Percentiles rank a stretch among this genome's conserved stretches.
phyloP scores from a whole-genome alignment of 2,329 filamentous ascomycete genomes.

The Dothideomycetidae sp. region DNA sequence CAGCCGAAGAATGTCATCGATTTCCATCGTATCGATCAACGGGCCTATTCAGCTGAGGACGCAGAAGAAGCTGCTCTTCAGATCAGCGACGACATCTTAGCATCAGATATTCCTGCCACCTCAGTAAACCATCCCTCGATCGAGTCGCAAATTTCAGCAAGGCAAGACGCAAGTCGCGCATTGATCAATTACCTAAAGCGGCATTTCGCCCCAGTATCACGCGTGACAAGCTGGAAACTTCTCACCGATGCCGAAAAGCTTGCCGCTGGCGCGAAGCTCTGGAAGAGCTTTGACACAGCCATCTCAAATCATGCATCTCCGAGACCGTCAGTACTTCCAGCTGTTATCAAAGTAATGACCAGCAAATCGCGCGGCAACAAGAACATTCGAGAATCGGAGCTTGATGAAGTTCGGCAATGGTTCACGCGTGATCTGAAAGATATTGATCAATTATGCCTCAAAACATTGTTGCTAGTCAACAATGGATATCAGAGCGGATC shows the following conservation, averaged over 20 bases:
- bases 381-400: slow-evolving; percentile 1
- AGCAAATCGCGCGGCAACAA: not conserved
- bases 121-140: slow-evolving; percentile 55
- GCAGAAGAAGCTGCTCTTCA: slow-evolving; percentile 61
- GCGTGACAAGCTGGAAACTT: slow-evolving; percentile 59
- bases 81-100: slow-evolving; percentile 69
- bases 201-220: slow-evolving; percentile 50
- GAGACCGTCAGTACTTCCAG: slow-evolving; percentile 7
- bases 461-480: slow-evolving; percentile 14
- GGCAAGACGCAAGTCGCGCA: slow-evolving; percentile 58
- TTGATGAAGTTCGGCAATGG: slow-evolving; percentile 11
- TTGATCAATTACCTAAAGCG: slow-evolving; percentile 58
- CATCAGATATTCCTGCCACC: slow-evolving; percentile 61
- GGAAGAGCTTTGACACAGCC: slow-evolving; percentile 54
- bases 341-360: slow-evolving; percentile 6
- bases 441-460: slow-evolving; percentile 17
- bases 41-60: slow-evolving; percentile 54
- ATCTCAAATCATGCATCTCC: slow-evolving; percentile 39
- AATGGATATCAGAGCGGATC: slow-evolving; percentile 36
- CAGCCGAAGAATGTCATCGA: slow-evolving; percentile 76
- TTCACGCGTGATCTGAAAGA: slow-evolving; percentile 14
- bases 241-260: slow-evolving; percentile 88
- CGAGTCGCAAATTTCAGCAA: slow-evolving; percentile 63
- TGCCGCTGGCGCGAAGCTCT: slow-evolving; percentile 57
- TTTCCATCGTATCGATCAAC: slow-evolving; percentile 50